Evolutionary conservation across 73 alveolate species (phyloP), one percentile per base, ranked within the genome.

Genomic region (Paramecium sonneborni): DNA sequence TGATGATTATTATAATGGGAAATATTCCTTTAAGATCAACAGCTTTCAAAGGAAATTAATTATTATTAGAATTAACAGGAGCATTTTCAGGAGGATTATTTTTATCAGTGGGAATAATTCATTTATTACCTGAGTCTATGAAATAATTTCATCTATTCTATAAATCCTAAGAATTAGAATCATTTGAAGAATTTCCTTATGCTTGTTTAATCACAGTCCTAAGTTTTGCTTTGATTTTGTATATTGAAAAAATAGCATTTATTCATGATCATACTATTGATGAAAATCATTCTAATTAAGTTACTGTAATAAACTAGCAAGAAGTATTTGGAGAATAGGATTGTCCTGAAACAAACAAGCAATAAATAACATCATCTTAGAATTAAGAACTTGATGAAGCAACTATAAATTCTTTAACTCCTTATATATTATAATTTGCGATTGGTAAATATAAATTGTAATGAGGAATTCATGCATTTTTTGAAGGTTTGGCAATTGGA

Each of bases 401-500:
- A 0, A 6, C 6, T 3, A 5, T 52, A 20, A 35, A 38, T 38
- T 12, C 21, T 70, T 62, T 92, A 58, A 93, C 98, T 85, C 98
- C 98, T 12, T 94, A 92, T 85, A 94, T 95, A 20, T 85, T 95
- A 74, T 74, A 94, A 41, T 91, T 97, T 48, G 99, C 99, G 6
- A 86, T 97, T 11, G 84, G 84, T 62, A 62, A 26, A 23, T 11
- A 15, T 4, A 11, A 11, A 5, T 11, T 62, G 21, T 62, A 62
- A 62, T 62, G 23, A 46, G 96, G 98, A 20, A 94, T 97, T 48
- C 99, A 97, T 88, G 97, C 99, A 6, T 86, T 97, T 79, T 96
- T 97, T 62, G 99, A 97, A 95, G 99, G 99, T 26, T 93, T 96
- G 34, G 99, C 99, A n/a, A 93, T 95, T 7, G 99, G 99, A 6